phyloP scores from a whole-genome alignment of 2,329 filamentous ascomycete species.

The Pseudogymnoascus sp. region DNA sequence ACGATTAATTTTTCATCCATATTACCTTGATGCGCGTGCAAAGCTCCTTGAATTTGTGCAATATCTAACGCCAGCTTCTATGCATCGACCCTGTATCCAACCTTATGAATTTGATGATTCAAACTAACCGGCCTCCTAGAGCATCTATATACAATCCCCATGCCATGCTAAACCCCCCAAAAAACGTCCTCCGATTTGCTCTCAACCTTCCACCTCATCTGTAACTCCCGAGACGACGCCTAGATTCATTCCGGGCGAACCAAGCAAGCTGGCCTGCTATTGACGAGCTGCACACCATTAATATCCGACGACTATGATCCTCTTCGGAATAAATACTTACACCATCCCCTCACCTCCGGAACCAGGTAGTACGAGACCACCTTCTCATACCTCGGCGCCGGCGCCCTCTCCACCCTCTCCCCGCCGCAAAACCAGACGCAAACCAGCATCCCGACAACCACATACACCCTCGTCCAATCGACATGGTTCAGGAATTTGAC shows the following conservation, averaged over 20 bases:
- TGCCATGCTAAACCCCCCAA: not conserved
- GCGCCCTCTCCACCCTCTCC: not conserved
- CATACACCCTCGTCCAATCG: not conserved
- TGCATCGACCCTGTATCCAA: not conserved
- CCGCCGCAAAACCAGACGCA: not conserved
- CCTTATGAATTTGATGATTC: not conserved
- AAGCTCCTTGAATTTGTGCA: not conserved
- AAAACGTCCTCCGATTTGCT: not conserved
- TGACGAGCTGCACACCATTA: not conserved
- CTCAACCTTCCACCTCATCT: not conserved
- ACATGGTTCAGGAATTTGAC: not conserved
- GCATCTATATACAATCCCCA: not conserved
- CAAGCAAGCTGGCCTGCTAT: not conserved
- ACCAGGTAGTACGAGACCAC: conserved; percentile 1
- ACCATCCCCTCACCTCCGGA: not conserved
- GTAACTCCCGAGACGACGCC: not conserved
- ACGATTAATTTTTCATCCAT: conserved; percentile 6
- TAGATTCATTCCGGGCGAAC: not conserved
- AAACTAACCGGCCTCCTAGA: not conserved
- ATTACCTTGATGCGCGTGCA: not conserved
- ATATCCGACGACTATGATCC: not conserved
- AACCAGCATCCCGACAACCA: not conserved
- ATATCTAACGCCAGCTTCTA: not conserved
- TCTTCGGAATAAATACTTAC: not conserved
- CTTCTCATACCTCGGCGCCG: not conserved